Conservation (phyloP, 495 filamentous ascomycete species). For the Neurospora sp. region DNA sequence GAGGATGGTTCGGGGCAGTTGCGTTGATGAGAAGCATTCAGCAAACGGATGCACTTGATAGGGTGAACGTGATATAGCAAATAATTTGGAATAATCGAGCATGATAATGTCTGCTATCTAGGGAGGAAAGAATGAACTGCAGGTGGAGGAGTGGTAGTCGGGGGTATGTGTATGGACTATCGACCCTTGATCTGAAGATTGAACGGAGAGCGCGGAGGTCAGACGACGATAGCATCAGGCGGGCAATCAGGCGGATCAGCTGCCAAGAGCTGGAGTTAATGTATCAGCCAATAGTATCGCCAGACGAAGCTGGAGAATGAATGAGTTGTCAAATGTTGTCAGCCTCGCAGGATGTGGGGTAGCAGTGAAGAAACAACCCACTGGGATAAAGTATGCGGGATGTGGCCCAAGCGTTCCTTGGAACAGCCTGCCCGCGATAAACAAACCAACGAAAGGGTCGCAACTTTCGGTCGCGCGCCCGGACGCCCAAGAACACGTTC, state of each 20-base stretch:
- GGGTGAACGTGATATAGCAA: neutral
- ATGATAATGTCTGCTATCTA: neutral
- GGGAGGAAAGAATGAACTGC: neutral
- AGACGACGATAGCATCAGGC: neutral
- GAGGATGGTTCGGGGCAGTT: neutral
- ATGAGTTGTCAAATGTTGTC: neutral
- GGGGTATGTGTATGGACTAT: neutral
- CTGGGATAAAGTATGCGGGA: neutral
- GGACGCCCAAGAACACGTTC: neutral
- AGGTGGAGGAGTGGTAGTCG: neutral
- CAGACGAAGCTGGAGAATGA: neutral
- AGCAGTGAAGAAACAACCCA: neutral
- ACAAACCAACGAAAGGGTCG: conserved; percentile 9
- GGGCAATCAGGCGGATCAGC: neutral
- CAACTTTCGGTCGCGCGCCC: conserved; percentile 10
- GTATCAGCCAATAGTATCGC: neutral
- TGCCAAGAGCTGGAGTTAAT: neutral
- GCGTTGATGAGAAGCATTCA: neutral
- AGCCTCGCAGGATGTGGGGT: neutral
- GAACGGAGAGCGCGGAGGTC: neutral
- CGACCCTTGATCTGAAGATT: neutral
- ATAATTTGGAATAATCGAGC: neutral
- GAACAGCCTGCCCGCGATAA: conserved; percentile 9
- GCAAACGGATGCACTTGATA: no score
- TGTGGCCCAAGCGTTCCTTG: conserved; percentile 2